Conservation (phyloP, 2,329 filamentous ascomycete genomes). For the Blumeria graminis region DNA sequence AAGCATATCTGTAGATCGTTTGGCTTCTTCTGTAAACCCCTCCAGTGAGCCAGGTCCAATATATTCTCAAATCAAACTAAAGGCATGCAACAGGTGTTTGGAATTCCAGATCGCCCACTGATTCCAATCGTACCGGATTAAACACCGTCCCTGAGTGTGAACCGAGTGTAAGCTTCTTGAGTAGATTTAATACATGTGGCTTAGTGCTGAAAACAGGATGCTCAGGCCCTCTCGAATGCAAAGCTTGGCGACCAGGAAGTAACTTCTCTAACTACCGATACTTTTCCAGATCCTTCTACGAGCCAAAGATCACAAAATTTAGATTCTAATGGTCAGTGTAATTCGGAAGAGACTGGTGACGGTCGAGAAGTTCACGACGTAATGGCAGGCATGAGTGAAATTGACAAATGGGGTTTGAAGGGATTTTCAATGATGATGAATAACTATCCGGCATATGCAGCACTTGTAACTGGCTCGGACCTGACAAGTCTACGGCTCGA, state of each 20-base stretch:
- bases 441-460: constrained; percentile 38
- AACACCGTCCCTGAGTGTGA: constrained; percentile 9
- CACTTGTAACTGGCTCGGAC: constrained; percentile 34
- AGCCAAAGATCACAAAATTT: constrained; percentile 7
- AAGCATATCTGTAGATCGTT: constrained; percentile 18
- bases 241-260: constrained; percentile 9
- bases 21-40: constrained; percentile 11
- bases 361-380: constrained; percentile 27
- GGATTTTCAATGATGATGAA: constrained; percentile 34
- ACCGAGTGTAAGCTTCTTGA: constrained; percentile 7
- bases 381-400: constrained; percentile 33
- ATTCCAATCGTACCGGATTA: constrained; percentile 9
- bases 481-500: constrained; percentile 32
- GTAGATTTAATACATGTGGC: background rate
- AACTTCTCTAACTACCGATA: constrained; percentile 1
- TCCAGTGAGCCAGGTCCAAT: constrained; percentile 9
- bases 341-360: constrained; percentile 9
- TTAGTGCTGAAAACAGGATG: background rate
- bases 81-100: constrained; percentile 7
- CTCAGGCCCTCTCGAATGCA: constrained; percentile 9
- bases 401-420: constrained; percentile 41
- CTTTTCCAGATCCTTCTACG: background rate
- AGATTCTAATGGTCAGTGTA: constrained; percentile 8
- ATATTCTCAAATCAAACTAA: background rate
- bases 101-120: constrained; percentile 11